Evolutionary conservation across 352 stramenopile genomes (phyloP).

Genomic region (Peronospora farinosa): DNA sequence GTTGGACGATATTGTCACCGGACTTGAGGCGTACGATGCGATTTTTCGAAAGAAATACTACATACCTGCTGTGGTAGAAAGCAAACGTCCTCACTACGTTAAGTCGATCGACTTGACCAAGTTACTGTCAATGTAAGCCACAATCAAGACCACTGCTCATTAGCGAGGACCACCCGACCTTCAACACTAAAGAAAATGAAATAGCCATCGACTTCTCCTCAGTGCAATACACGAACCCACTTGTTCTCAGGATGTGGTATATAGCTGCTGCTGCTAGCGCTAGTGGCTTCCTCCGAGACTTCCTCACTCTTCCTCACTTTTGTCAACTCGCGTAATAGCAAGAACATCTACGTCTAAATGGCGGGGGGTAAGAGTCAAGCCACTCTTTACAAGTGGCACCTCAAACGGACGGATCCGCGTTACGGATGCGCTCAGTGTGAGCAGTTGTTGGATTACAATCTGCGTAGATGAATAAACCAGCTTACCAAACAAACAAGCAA

Average conservation of each 20-base stretch:
- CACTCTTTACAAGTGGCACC: conserved; percentile 10
- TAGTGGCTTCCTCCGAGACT: conserved; percentile 65
- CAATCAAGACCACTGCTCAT: conserved; percentile 48
- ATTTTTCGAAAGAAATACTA: too few relatives aligned
- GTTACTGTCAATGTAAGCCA: conserved; percentile 45
- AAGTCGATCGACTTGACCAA: conserved; percentile 52
- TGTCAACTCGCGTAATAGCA: conserved; percentile 56
- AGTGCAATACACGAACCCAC: conserved; percentile 56
- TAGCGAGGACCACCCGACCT: conserved; percentile 55
- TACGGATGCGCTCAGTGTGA: conserved; percentile 13
- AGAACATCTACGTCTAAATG: conserved; percentile 32
- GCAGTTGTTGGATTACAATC: neutral
- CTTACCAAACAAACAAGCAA: too few relatives aligned
- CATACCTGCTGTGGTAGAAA: conserved; percentile 31
- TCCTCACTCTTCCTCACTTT: conserved; percentile 76
- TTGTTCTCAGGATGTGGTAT: conserved; percentile 65
- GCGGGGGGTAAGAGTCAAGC: neutral
- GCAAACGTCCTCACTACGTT: conserved; percentile 59
- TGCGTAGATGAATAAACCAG: too few relatives aligned
- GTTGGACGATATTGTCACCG: conserved; percentile 43
- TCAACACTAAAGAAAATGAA: conserved; percentile 55
- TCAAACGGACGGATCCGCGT: conserved; percentile 11
- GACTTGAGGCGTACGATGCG: too few relatives aligned
- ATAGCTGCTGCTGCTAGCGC: conserved; percentile 53
- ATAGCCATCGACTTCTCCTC: conserved; percentile 67